Conservation (phyloP, 75 land plant species). For the Selaginella moellendorffii region DNA sequence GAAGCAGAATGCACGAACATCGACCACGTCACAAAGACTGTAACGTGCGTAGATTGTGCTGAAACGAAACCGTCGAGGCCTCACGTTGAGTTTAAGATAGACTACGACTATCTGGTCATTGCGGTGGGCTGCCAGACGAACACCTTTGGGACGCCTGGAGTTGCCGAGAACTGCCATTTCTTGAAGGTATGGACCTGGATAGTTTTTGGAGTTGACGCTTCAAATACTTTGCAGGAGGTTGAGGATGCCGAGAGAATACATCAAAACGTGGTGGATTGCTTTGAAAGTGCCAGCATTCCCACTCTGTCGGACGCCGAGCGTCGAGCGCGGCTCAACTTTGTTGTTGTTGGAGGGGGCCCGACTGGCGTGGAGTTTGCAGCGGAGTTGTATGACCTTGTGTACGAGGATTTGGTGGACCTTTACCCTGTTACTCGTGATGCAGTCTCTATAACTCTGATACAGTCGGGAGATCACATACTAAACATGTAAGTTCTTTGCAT, state of each 20-base stretch:
- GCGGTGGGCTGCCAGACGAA: conserved; percentile 25
- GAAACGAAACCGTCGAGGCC: not conserved
- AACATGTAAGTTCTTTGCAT: conserved; percentile 1
- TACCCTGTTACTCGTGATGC: conserved; percentile 12
- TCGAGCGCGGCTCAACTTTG: conserved; percentile 16
- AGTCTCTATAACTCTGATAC: conserved; percentile 16
- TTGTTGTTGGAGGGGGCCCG: conserved; percentile 21
- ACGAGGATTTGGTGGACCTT: conserved; percentile 13
- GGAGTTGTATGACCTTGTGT: conserved; percentile 15
- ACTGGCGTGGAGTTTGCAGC: conserved; percentile 26
- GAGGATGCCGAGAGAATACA: conserved; percentile 20
- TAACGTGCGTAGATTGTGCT: conserved; percentile 10
- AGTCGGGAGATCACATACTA: conserved; percentile 20
- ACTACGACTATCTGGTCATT: conserved; percentile 24
- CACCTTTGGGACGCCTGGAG: conserved; percentile 23
- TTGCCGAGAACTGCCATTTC: conserved; percentile 17
- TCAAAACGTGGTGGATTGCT: conserved; percentile 18
- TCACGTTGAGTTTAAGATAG: conserved; percentile 14
- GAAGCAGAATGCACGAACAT: conserved; percentile 21
- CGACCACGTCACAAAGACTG: conserved; percentile 16
- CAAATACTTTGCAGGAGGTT: conserved; percentile 17
- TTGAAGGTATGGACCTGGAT: conserved; percentile 14
- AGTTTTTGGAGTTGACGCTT: no score
- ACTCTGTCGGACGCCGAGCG: conserved; percentile 16
- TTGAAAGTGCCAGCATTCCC: conserved; percentile 22